Evolutionary conservation across 2,329 filamentous ascomycete genomes (phyloP).

Genomic region (Furcasterigmium sp.): DNA sequence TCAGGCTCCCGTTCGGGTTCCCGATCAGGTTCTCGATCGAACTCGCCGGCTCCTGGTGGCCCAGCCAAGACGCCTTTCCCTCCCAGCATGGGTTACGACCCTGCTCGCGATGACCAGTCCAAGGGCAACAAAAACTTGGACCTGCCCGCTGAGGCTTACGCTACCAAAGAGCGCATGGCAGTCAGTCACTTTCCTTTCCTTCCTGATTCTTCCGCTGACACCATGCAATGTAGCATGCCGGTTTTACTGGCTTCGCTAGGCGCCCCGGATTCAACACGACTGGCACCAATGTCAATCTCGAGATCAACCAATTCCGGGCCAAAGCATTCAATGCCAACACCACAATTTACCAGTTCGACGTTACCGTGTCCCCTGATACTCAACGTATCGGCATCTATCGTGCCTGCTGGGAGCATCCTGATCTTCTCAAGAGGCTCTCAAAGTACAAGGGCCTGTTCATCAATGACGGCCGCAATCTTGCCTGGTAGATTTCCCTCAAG

Average conservation of each 20-base stretch:
- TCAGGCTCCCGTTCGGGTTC: not conserved
- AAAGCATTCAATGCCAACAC: constrained; percentile 46
- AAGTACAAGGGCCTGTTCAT: constrained; percentile 53
- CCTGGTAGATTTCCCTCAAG: too few species aligned
- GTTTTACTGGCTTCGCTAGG: constrained; percentile 26
- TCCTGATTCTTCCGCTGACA: constrained; percentile 8
- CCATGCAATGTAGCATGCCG: constrained; percentile 12
- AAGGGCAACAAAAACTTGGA: constrained; percentile 47
- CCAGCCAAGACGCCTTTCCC: constrained; percentile 9
- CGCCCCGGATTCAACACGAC: constrained; percentile 54
- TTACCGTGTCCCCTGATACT: constrained; percentile 57
- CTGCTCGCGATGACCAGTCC: constrained; percentile 26
- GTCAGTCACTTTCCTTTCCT: constrained; percentile 20
- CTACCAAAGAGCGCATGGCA: constrained; percentile 11
- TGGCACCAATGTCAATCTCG: constrained; percentile 49
- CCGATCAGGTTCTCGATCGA: not conserved
- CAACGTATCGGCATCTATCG: constrained; percentile 61
- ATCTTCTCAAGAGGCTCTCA: constrained; percentile 50
- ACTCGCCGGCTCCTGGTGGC: too few species aligned
- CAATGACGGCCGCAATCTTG: constrained; percentile 78
- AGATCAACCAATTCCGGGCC: constrained; percentile 74
- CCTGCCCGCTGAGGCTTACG: constrained; percentile 52
- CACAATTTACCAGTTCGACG: constrained; percentile 79
- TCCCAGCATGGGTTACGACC: constrained; percentile 34
- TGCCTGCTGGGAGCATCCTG: constrained; percentile 68